Percentiles rank a stretch among this genome's conserved stretches.
These are phyloP conservation scores for Suillus subalutaceus DNA, from an alignment of 768 basidiomycete species.

Conservation along the genomic window DNA sequence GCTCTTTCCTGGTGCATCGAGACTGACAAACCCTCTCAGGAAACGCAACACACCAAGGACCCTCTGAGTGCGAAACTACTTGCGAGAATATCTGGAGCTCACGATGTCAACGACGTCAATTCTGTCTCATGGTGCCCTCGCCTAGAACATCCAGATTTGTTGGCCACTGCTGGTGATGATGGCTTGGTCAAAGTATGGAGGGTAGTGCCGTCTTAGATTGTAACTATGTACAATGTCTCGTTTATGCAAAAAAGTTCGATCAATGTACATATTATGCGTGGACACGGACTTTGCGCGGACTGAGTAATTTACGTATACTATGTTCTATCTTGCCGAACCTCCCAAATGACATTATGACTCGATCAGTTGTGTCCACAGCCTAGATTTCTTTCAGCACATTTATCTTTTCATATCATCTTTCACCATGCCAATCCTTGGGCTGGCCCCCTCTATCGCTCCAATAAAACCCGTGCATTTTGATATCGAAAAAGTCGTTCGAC, in stretches of 20 bases:
- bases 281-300: background rate
- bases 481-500: slow-evolving; percentile 83
- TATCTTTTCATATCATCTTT: background rate
- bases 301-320: background rate
- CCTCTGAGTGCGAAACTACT: slow-evolving; percentile 50
- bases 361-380: background rate
- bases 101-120: slow-evolving; percentile 87
- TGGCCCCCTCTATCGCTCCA: slow-evolving; percentile 45
- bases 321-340: background rate
- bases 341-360: slow-evolving; percentile 2
- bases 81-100: slow-evolving; percentile 62
- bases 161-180: slow-evolving; percentile 90
- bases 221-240: background rate
- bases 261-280: background rate
- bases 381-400: background rate
- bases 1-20: background rate
- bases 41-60: slow-evolving; percentile 11
- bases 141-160: slow-evolving; percentile 59
- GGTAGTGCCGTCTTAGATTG: slow-evolving; percentile 25
- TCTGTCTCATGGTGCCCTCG: slow-evolving; percentile 82
- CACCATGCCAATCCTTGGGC: slow-evolving; percentile 68
- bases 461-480: slow-evolving; percentile 78
- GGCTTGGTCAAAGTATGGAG: slow-evolving; percentile 82
- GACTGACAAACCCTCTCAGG: slow-evolving; percentile 9
- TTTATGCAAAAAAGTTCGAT: background rate